Percentiles rank a stretch among this genome's conserved stretches.
Evolutionary conservation across 2,329 filamentous ascomycete genomes (phyloP).

Genomic region (Cladosporium sphaerospermum): DNA sequence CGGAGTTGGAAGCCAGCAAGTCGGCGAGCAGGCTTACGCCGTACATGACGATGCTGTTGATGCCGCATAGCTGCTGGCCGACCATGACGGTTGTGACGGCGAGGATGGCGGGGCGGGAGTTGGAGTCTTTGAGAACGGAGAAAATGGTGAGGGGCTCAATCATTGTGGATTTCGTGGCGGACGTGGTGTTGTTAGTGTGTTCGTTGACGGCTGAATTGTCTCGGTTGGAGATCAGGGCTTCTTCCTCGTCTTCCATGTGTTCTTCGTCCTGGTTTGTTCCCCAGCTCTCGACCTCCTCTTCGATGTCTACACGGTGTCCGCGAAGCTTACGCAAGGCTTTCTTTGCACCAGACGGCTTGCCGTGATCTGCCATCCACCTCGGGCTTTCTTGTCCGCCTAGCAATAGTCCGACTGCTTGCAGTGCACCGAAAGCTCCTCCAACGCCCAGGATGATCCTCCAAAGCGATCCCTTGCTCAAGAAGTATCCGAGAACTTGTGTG

Average conservation of each 20-base stretch:
- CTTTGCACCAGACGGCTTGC: constrained; percentile 56
- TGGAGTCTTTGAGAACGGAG: constrained; percentile 58
- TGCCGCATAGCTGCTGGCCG: constrained; percentile 81
- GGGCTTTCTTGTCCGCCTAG: constrained; percentile 77
- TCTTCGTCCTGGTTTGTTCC: constrained; percentile 27
- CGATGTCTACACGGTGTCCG: constrained; percentile 61
- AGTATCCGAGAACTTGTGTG: constrained; percentile 79
- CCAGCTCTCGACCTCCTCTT: constrained; percentile 60
- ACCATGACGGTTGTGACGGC: constrained; percentile 91
- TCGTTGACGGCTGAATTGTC: constrained; percentile 13
- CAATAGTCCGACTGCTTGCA: constrained; percentile 65
- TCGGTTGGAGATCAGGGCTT: constrained; percentile 54
- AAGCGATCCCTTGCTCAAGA: constrained; percentile 68
- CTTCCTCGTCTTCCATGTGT: constrained; percentile 54
- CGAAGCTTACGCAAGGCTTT: constrained; percentile 68
- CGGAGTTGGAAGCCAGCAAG: constrained; percentile 74
- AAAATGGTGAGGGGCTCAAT: constrained; percentile 37
- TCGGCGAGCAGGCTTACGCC: constrained; percentile 81
- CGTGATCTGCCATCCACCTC: constrained; percentile 69
- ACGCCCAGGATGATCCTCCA: constrained; percentile 80
- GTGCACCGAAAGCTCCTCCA: constrained; percentile 61
- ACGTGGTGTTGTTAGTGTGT: constrained; percentile 25
- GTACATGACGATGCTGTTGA: constrained; percentile 99
- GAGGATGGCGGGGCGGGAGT: constrained; percentile 73
- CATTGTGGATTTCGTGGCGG: constrained; percentile 21